phyloP scores from a whole-genome alignment of 495 filamentous ascomycete genomes.

The Daldinia vernicosa region DNA sequence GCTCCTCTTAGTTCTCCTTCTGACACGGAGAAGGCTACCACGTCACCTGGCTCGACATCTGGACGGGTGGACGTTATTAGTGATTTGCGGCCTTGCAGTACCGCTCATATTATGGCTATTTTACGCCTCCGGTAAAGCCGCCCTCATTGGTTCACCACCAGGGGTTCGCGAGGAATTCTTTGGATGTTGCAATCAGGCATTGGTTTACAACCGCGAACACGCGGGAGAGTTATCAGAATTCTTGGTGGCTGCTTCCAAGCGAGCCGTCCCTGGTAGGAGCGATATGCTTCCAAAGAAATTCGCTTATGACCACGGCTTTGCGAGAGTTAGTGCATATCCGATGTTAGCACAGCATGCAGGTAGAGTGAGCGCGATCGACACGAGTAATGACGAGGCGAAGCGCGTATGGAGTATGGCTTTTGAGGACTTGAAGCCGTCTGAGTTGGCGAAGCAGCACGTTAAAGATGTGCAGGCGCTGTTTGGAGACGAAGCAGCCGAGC shows the following conservation, averaged over 20 bases:
- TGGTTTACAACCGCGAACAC: constrained; percentile 54
- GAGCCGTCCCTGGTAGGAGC: constrained; percentile 30
- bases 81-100: constrained; percentile 50
- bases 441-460: constrained; percentile 37
- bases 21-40: constrained; percentile 30
- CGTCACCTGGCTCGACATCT: constrained; percentile 43
- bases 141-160: constrained; percentile 50
- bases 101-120: constrained; percentile 52
- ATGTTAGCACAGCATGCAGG: constrained; percentile 47
- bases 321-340: constrained; percentile 46
- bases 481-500: constrained; percentile 34
- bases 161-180: constrained; percentile 53
- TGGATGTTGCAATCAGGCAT: constrained; percentile 59
- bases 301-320: constrained; percentile 44
- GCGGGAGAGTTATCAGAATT: constrained; percentile 43
- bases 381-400: constrained; percentile 43
- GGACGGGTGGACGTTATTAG: constrained; percentile 49
- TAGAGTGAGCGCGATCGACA: constrained; percentile 44
- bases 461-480: constrained; percentile 39
- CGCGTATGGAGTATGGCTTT: constrained; percentile 50
- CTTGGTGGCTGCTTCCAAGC: constrained; percentile 37
- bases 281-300: constrained; percentile 48
- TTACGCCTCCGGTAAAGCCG: constrained; percentile 59
- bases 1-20: constrained; percentile 19
- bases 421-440: constrained; percentile 40